phyloP scores from a whole-genome alignment of 2,329 filamentous ascomycete species.

The Ophiostoma piceae region DNA sequence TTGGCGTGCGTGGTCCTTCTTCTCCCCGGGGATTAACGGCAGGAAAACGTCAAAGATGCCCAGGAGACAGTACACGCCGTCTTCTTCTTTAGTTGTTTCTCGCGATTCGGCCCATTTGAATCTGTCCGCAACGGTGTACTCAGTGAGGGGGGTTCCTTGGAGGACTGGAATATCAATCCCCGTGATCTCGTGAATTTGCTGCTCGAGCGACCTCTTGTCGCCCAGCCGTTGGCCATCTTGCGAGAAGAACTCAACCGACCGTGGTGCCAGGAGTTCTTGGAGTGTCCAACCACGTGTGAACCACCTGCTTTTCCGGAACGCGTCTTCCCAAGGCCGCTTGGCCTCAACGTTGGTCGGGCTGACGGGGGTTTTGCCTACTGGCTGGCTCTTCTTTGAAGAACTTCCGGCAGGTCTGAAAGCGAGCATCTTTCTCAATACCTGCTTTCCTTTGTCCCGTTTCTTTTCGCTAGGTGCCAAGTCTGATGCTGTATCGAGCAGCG shows the following conservation, averaged over 20 bases:
- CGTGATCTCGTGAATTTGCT: neutral
- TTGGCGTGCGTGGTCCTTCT: neutral
- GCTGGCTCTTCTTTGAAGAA: neutral
- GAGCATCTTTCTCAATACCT: neutral
- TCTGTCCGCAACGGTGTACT: neutral
- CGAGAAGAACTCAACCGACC: neutral
- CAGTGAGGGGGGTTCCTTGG: neutral
- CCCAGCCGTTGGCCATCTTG: neutral
- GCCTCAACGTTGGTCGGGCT: neutral
- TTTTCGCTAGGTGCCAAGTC: too few species aligned
- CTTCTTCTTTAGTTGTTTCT: neutral
- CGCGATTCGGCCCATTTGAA: neutral
- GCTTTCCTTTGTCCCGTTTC: too few species aligned
- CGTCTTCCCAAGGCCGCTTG: neutral
- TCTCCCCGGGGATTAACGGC: neutral
- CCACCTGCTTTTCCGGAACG: neutral
- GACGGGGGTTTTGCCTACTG: neutral
- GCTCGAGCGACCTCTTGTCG: conserved; percentile 6
- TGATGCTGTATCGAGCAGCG: neutral
- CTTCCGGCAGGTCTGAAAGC: too few species aligned
- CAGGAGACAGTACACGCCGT: neutral
- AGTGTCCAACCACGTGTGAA: neutral
- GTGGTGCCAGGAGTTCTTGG: neutral
- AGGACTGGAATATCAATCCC: neutral
- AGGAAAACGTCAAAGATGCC: neutral